These are phyloP conservation scores for Cladosporium sp. DNA, from an alignment of 2,329 filamentous ascomycete species.

Conservation along the genomic window DNA sequence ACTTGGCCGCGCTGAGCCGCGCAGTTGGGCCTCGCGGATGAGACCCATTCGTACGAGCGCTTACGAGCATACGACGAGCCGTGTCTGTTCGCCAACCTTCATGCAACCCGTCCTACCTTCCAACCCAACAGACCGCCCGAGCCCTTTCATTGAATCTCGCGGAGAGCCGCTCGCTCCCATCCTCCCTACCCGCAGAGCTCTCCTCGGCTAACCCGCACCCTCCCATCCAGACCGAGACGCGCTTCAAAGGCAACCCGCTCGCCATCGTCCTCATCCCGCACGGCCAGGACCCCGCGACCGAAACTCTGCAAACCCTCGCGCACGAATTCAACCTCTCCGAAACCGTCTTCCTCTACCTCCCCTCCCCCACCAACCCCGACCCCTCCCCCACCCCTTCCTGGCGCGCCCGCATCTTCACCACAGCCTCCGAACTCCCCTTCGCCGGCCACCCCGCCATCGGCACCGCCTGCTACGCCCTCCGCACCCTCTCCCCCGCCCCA, in stretches of 20 bases:
- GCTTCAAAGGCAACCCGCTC: slow-evolving; percentile 48
- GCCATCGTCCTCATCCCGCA: slow-evolving; percentile 47
- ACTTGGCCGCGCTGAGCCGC: no score
- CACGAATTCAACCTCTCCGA: slow-evolving; percentile 55
- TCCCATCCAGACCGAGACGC: slow-evolving; percentile 26
- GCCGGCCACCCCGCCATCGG: slow-evolving; percentile 54
- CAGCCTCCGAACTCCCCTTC: slow-evolving; percentile 47
- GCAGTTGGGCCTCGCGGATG: no score
- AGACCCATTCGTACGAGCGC: no score
- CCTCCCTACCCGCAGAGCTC: no score
- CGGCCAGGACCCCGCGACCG: slow-evolving; percentile 33
- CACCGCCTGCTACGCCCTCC: slow-evolving; percentile 44
- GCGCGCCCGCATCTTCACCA: slow-evolving; percentile 51
- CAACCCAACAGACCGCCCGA: no score
- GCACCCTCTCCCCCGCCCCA: slow-evolving; percentile 21
- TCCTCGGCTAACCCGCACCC: background rate
- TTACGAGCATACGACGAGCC: no score
- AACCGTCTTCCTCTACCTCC: slow-evolving; percentile 48
- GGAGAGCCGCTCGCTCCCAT: no score
- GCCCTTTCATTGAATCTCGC: no score
- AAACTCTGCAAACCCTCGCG: slow-evolving; percentile 49
- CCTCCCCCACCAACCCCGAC: slow-evolving; percentile 11
- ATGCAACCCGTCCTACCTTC: no score
- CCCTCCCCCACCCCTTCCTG: slow-evolving; percentile 24
- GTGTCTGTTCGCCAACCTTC: no score